These are phyloP conservation scores for Lecanosticta acicola DNA, from an alignment of 2,329 filamentous ascomycete species.

Conservation along the genomic window DNA sequence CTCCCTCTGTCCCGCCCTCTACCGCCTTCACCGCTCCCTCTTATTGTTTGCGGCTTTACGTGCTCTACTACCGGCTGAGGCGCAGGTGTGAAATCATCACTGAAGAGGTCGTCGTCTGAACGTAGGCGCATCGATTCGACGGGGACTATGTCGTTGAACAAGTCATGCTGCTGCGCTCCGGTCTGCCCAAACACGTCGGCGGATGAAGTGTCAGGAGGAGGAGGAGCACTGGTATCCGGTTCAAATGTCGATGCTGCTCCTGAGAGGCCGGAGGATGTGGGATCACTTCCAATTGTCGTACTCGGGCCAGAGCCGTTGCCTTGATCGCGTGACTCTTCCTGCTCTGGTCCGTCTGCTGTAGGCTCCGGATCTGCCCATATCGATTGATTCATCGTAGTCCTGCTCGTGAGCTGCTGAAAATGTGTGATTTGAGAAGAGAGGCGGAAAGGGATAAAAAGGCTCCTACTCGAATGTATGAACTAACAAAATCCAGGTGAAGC, in stretches of 20 bases:
- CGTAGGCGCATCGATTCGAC: conserved; percentile 45
- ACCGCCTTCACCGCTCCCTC: conserved; percentile 15
- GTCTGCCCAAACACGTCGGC: conserved; percentile 32
- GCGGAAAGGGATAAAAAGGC: no score
- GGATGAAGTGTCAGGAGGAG: conserved; percentile 21
- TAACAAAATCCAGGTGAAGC: no score
- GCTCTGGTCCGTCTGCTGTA: neutral
- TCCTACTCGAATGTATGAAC: no score
- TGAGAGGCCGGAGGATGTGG: conserved; percentile 6
- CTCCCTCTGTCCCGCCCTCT: conserved; percentile 21
- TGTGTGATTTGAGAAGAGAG: no score
- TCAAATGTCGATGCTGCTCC: conserved; percentile 9
- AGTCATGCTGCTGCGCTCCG: conserved; percentile 29
- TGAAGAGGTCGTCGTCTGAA: conserved; percentile 47
- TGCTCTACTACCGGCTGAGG: conserved; percentile 36
- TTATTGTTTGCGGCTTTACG: conserved; percentile 12
- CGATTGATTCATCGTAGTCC: conserved; percentile 14
- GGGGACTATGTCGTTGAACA: conserved; percentile 32
- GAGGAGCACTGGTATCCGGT: conserved; percentile 9
- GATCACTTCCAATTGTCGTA: neutral
- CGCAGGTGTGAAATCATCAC: conserved; percentile 46
- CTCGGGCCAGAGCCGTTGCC: neutral
- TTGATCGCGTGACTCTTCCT: conserved; percentile 4
- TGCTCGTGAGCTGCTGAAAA: neutral
- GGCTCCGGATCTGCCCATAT: conserved; percentile 15